These are phyloP conservation scores for Suillus paluster DNA, from an alignment of 768 basidiomycete genomes.

Conservation along the genomic window DNA sequence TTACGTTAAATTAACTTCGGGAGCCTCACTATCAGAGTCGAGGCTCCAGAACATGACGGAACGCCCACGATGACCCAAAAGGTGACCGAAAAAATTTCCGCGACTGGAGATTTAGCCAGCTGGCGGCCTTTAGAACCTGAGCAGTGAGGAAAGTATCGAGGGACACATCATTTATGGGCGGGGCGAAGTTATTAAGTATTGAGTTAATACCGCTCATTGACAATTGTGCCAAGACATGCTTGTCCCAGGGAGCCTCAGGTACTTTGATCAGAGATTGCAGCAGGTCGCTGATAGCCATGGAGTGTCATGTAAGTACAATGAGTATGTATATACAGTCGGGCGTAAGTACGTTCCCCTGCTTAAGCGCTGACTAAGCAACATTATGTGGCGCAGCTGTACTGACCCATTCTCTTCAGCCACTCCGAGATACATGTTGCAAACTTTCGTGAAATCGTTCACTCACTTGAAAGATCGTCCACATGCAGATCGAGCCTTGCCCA, in stretches of 20 bases:
- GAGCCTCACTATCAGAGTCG: not conserved
- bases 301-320: not conserved
- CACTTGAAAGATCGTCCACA: conserved; percentile 72
- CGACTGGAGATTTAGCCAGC: not conserved
- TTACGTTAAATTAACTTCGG: not conserved
- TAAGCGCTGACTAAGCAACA: not conserved
- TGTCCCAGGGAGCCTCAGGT: not conserved
- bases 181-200: too few relatives aligned
- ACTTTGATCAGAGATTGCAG: not conserved
- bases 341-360: too few relatives aligned
- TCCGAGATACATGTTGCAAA: conserved; percentile 50
- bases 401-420: not conserved
- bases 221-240: not conserved
- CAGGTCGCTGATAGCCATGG: not conserved
- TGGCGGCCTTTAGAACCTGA: not conserved
- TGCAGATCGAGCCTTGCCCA: conserved; percentile 65
- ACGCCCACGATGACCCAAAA: not conserved
- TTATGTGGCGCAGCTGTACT: not conserved
- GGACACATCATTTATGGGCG: not conserved
- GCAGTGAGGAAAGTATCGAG: not conserved
- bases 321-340: too few relatives aligned
- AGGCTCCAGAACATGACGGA: not conserved
- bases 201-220: too few relatives aligned
- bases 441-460: conserved; percentile 67
- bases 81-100: not conserved